Conservation (phyloP, 305 asterid species). For the Fraxinus sp. region DNA sequence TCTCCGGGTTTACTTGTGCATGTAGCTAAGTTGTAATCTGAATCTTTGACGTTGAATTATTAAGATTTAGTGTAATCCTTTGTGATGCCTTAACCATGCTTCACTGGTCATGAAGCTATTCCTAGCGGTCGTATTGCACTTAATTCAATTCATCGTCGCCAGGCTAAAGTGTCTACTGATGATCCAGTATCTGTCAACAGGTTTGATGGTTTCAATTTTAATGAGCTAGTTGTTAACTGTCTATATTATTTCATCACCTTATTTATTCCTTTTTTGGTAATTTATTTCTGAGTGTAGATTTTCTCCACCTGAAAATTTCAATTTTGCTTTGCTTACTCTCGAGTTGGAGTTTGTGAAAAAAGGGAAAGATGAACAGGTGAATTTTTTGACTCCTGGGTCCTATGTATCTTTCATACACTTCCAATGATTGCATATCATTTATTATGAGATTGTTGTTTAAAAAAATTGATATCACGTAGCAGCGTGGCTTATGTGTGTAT, state of each 20-base stretch:
- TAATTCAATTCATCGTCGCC: slow-evolving; percentile 87
- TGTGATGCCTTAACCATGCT: slow-evolving; percentile 62
- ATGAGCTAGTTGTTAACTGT: neutral
- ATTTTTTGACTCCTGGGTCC: slow-evolving; percentile 5
- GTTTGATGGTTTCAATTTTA: slow-evolving; percentile 34
- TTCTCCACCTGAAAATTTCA: slow-evolving; percentile 76
- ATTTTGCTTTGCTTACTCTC: slow-evolving; percentile 73
- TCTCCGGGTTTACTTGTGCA: neutral
- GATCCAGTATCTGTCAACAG: slow-evolving; percentile 73
- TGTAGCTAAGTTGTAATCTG: neutral
- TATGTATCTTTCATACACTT: neutral
- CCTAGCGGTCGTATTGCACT: slow-evolving; percentile 70
- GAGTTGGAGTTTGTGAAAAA: slow-evolving; percentile 97
- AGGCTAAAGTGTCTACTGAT: slow-evolving; percentile 83
- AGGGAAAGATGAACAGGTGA: slow-evolving; percentile 84
- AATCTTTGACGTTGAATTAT: slow-evolving; percentile 3
- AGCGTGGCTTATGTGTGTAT: slow-evolving; percentile 8
- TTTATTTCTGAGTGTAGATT: slow-evolving; percentile 45
- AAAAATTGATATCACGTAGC: neutral
- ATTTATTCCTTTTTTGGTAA: slow-evolving; percentile 15
- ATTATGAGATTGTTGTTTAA: neutral
- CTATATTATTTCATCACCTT: neutral
- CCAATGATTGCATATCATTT: neutral
- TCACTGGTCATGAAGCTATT: slow-evolving; percentile 61
- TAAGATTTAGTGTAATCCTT: slow-evolving; percentile 5